A percentile compares a stretch with the other conserved stretches of the same genome.
phyloP scores from a whole-genome alignment of 192 early-diverging fungal species.

The Entrophospora sp. region DNA sequence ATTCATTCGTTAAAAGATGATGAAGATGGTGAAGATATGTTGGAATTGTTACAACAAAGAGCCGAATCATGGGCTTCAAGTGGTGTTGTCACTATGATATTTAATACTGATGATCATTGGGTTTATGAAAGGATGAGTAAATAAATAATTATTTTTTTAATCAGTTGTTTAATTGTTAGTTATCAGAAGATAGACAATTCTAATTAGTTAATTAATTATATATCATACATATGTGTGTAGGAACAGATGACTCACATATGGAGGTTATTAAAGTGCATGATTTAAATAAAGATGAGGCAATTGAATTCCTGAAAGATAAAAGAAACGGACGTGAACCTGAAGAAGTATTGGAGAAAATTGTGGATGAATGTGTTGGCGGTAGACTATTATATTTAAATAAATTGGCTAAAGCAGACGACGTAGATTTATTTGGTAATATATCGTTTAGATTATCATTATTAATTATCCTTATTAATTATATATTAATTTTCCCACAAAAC shows the following conservation, averaged over 20 bases:
- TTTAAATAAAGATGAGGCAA: not conserved
- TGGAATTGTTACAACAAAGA: conserved; percentile 14
- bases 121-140: conserved; percentile 17
- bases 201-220: too few relatives aligned
- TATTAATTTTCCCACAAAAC: not conserved
- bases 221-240: too few relatives aligned
- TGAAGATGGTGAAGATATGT: conserved; percentile 13
- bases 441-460: not conserved
- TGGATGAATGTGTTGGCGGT: not conserved
- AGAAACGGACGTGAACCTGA: not conserved
- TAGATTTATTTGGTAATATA: not conserved
- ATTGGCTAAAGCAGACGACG: not conserved
- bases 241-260: conserved; percentile 17
- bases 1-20: conserved; percentile 21
- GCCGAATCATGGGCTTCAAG: conserved; percentile 19
- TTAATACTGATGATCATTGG: conserved; percentile 20
- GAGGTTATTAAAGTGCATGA: conserved; percentile 8
- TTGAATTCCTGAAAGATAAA: conserved; percentile 2
- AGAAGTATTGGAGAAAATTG: not conserved
- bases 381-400: conserved; percentile 10
- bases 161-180: too few relatives aligned
- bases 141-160: not conserved
- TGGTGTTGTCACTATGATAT: not conserved
- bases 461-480: too few relatives aligned
- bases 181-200: too few relatives aligned